Evolutionary conservation across 2,329 filamentous ascomycete genomes (phyloP), one percentile per base, ranked within the genome.

Genomic region (Aspergillus fischeri): DNA sequence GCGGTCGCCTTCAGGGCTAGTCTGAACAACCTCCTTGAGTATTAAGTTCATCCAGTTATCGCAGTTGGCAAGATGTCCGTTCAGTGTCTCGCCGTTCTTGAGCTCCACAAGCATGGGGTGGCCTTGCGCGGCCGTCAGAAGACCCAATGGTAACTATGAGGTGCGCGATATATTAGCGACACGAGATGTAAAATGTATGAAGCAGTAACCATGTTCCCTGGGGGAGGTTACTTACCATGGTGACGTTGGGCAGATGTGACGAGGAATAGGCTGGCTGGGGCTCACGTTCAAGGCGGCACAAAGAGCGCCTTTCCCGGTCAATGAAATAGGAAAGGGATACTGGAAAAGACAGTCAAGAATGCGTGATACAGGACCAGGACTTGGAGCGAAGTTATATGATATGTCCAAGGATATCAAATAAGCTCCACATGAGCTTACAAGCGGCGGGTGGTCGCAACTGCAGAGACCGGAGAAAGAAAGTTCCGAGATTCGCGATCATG

Each of bases 31-130:
- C 75, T 97, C 94, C 76, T 94, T 96, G 65, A 99, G 79, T 2
- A 93, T 97, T 67, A 99, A 80, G 79, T 99, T 99, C 94, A 99
- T 99, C 92, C 94, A 99, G 51, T 93, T 99, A 76, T 99, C 94
- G 86, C 93, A 99, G 75, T 89, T 91, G 75, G 97, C 89, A 58
- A 99, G 82, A 72, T 97, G 92, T 62, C 94, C 94, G 78, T 97
- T 99, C 60, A 99, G 84, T 0, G 94, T 97, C 78, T 99, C 92
- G 78, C 92, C 92, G 71, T 93, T 96, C 82, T 97, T 97, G 65
- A 97, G 88, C 81, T 97, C 92, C 64, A 97, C 92, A 56, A 96
- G 88, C 89, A 97, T 97, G 3, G 94, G 93, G 74, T 97, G 91
- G 83, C 94, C 94, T 81, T 97, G 92, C 64, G 94, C 92, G 68